Conservation (phyloP, 768 basidiomycete genomes). For the Mycena vulgaris region DNA sequence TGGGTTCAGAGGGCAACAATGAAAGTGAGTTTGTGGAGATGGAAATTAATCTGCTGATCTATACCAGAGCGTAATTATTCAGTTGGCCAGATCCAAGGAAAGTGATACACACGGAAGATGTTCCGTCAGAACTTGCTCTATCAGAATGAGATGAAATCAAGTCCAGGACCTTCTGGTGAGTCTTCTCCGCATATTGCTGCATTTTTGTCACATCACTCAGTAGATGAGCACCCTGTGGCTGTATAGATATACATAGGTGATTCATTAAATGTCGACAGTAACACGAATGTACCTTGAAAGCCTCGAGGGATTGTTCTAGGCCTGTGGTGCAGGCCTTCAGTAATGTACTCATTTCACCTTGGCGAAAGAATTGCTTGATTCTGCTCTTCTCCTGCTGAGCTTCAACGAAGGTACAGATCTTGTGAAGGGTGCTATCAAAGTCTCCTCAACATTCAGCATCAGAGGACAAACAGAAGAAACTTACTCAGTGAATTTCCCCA, state of each 20-base stretch:
- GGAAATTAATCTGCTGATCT: not conserved
- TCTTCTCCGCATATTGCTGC: not conserved
- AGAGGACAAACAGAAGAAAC: not conserved
- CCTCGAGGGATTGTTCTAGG: not conserved
- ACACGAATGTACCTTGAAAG: not conserved
- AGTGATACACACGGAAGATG: not conserved
- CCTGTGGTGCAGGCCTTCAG: not conserved
- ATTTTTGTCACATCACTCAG: not conserved
- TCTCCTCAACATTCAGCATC: not conserved
- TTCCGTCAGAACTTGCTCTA: too few relatives aligned
- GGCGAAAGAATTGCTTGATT: not conserved
- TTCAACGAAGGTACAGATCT: not conserved
- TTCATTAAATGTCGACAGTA: not conserved
- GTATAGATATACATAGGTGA: not conserved
- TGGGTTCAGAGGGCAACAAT: slow-evolving; percentile 5
- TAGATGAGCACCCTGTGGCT: not conserved
- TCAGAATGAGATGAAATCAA: not conserved
- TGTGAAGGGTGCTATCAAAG: not conserved
- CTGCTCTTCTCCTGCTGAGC: not conserved
- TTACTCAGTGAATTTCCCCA: not conserved
- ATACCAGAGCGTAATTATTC: not conserved
- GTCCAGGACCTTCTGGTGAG: not conserved
- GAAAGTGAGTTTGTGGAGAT: not conserved
- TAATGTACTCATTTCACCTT: slow-evolving; percentile 7
- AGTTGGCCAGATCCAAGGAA: not conserved